Evolutionary conservation across 371 early-diverging fungal species (phyloP), one percentile per base, ranked within the genome.

Genomic region (Circinella umbellata): DNA sequence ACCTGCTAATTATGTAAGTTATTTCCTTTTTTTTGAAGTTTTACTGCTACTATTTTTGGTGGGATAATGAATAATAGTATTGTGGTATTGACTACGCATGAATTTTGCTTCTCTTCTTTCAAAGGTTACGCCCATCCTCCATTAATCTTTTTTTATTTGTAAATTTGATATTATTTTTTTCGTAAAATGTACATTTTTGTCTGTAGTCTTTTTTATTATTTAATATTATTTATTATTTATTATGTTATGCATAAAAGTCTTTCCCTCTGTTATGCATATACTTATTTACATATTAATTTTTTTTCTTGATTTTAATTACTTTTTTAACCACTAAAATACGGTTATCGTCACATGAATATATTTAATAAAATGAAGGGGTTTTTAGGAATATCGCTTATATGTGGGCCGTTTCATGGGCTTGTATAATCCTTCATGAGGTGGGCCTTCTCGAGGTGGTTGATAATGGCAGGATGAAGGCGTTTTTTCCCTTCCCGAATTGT

Each of bases 1-100:
- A 9, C 98, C 98, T n/a, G 91, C 92, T 78, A 98, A 98, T 82
- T 98, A 95, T 72, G 76, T 89, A 73, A 76, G 75, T 70, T 62
- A 27, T 27, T 48, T 49, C 35, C 18, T n/a, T 15, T 35, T 42
- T 14, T 4, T 37, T 47, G 18, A 36, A 27, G 27, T 27, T 27
- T 15, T 15, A 51, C 42, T 47, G 37, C 36, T 17, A 39, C 15
- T 10, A 3, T 10, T 61, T 9, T 37, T 1, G 17, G 39, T 17
- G 37, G n/a, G 15, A 63, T n/a, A 42, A n/a, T 15, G 11, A 38
- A n/a, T 46, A 17, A 20, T 37, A 63, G 37, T 6, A 64, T 51
- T 46, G 47, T 36, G 42, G 15, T 46, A n/a, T 34, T 64, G 64
- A 36, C 34, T 64, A 3, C 4, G 15, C 15, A 47, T 47, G 2